phyloP scores from a whole-genome alignment of 2,329 filamentous ascomycete genomes.

The Colletotrichum costaricense region DNA sequence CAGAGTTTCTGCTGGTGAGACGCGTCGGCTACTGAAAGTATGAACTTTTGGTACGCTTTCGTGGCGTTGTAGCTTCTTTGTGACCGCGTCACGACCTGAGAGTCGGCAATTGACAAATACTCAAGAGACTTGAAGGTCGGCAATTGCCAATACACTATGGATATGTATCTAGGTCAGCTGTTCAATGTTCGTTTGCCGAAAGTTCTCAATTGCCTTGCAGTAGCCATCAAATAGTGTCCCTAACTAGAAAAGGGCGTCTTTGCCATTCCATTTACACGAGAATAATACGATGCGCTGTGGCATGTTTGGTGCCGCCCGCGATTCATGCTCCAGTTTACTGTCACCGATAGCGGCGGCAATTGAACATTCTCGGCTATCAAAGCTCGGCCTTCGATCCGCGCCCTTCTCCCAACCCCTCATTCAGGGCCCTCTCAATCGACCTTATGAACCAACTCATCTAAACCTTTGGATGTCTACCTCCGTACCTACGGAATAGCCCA shows the following conservation, averaged over 20 bases:
- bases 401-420: conserved; percentile 6
- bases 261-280: neutral
- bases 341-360: conserved; percentile 29
- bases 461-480: neutral
- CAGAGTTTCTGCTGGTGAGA: neutral
- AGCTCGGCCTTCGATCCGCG: conserved; percentile 20
- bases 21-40: neutral
- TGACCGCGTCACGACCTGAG: neutral
- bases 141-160: neutral
- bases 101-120: too few species aligned
- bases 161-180: neutral
- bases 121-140: neutral
- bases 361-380: conserved; percentile 23
- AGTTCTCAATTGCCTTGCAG: neutral
- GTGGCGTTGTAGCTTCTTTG: too few species aligned
- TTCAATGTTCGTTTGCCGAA: neutral
- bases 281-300: too few species aligned
- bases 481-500: neutral
- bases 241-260: neutral
- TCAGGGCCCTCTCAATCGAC: neutral
- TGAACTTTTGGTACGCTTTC: neutral
- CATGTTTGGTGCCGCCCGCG: neutral
- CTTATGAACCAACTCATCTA: neutral
- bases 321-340: conserved; percentile 3
- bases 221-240: neutral